Base-by-base conservation (phyloP, 805 yeast genomes). In the Ogataea nakhonphanomensis region DNA sequence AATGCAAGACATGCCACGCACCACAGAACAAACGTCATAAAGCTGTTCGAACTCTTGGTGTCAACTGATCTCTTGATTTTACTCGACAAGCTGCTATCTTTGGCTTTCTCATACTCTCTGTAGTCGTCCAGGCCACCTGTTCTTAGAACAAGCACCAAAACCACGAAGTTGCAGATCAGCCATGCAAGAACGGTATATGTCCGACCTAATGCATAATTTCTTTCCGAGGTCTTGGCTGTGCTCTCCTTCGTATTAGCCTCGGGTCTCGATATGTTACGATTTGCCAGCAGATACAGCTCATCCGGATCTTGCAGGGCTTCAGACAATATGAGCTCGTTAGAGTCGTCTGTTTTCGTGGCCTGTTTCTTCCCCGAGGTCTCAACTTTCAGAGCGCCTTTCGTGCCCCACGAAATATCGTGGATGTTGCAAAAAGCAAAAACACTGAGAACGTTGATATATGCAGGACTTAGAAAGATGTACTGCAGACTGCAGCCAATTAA, bases 351-450 rank as follows among this genome's bases (percentile, higher is more conserved):
- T 2, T 45, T 50, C 23, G 43, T 46, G 8, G 61, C 60, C 41
- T 95, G 95, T 52, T 89, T 73, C 58, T 73, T 90, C 59, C 69
- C 73, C 55, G 69, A 77, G 61, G 67, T 72, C 55, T 71, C 84
- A 2, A 36, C 43, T 59, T 78, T 75, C 4, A 77, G 71, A 26
- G 84, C 84, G 38, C 95, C 95, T 59, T 91, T 87, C 3, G 96
- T 91, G 63, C 97, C 97, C 97, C 98, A 90, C 5, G 96, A 85
- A 35, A 90, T 80, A 67, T 90, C 98, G 61, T 90, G 95, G 44
- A 90, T 81, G 62, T 90, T 91, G 69, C 96, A 89, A 61, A 90
- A 89, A 6, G 97, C 95, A 64, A 89, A 90, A 42, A 90, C 90
- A 57, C 87, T 86, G 57, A 91, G 70, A 44, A 89, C 91, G 57